Evolutionary conservation across 1,139 yeast species (phyloP).

Genomic region (Hansenula lynferdii): DNA sequence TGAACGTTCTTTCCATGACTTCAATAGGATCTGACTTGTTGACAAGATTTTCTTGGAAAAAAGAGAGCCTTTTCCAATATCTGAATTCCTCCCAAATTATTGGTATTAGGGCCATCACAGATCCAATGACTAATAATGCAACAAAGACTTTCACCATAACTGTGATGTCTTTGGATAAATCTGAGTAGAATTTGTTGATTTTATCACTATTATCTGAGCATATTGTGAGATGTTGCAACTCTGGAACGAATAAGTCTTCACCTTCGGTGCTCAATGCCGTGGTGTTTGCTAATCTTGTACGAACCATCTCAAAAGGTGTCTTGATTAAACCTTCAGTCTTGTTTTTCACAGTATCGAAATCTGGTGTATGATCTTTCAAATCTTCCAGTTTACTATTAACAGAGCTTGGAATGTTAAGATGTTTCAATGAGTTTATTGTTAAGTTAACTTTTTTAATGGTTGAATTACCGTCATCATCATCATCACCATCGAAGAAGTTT

Average conservation of each 20-base stretch:
- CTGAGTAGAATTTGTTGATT: constrained; percentile 30
- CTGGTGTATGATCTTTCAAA: constrained; percentile 47
- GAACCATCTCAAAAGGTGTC: constrained; percentile 50
- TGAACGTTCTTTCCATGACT: constrained; percentile 25
- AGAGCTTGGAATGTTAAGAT: constrained; percentile 58
- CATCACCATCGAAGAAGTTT: constrained; percentile 48
- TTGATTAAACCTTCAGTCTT: constrained; percentile 41
- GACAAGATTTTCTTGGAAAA: constrained; percentile 21
- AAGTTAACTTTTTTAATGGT: constrained; percentile 45
- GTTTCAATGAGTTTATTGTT: constrained; percentile 49
- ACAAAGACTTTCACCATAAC: constrained; percentile 34
- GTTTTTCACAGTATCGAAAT: constrained; percentile 50
- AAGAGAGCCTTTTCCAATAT: constrained; percentile 44
- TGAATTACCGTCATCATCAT: constrained; percentile 26
- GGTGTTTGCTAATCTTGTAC: constrained; percentile 30
- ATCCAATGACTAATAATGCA: constrained; percentile 33
- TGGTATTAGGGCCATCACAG: constrained; percentile 36
- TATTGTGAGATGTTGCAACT: constrained; percentile 16
- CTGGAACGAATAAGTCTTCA: constrained; percentile 25
- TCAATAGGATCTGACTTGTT: constrained; percentile 22
- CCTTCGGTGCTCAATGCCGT: constrained; percentile 21
- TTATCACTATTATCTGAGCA: constrained; percentile 23
- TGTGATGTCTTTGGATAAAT: constrained; percentile 27
- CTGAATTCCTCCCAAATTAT: constrained; percentile 39
- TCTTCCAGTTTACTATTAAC: constrained; percentile 48